Evolutionary conservation across 2,329 filamentous ascomycete genomes (phyloP), one percentile per base, ranked within the genome.

Genomic region (Daldinia sp.): DNA sequence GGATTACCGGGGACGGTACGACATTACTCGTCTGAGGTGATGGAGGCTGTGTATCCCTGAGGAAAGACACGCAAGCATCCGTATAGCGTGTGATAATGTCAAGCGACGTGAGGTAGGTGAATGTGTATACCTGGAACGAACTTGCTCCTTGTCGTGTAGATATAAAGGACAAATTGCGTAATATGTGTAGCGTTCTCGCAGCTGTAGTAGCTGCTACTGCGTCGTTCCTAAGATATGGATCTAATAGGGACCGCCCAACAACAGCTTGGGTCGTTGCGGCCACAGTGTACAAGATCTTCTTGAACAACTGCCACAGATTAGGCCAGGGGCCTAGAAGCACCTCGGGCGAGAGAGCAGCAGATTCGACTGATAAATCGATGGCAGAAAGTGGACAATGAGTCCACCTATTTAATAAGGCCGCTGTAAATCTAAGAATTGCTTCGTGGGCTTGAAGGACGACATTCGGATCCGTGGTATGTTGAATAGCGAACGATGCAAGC

Each of bases 131-230:
- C 60, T 94, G 93, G 74, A 97, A 97, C 1, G 89, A 86, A 68
- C 87, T 88, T 63, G 91, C 89, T 20, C 91, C 90, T 62, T 92
- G 86, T 42, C 92, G 87, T 13, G 89, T 90, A 0, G 93, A 93
- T 69, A 97, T 89, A 78, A 97, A 97, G 79, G 90, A 93, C 20
- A 97, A 82, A 74, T 93, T 91, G 30, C 93, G 89, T 10, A 97
- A 86, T 12, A 88, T 89, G 68, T 91, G 89, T 15, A 97, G 84
- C 0, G 90, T 88, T 77, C 92, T 92, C 51, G 88, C 83, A 5
- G 93, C 92, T 15, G 96, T 82, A 13, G 83, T 81, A 0, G 92
- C 89, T 0, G 90, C 92, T 10, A 77, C 65, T 6, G 75, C 72
- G 63, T 82, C 78, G 55, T 81, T 81, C 6, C 82, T 79, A 73